phyloP scores from a whole-genome alignment of 164 flowering plant species.

The Platanus orientalis region DNA sequence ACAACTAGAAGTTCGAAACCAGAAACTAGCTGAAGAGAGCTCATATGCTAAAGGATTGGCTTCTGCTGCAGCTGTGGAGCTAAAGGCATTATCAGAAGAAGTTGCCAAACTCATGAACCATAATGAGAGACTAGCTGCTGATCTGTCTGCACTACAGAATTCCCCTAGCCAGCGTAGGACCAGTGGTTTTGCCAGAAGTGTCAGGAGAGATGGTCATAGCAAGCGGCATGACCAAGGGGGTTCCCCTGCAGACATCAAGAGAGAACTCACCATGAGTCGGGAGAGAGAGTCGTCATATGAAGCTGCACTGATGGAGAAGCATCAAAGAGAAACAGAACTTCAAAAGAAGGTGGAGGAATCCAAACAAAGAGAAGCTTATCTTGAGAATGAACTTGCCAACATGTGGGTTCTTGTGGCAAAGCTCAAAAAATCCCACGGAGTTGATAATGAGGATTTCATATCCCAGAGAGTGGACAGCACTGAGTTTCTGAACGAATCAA shows the following conservation, averaged over 20 bases:
- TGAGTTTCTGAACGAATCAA: slow-evolving; percentile 28
- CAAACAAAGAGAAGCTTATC: slow-evolving; percentile 91
- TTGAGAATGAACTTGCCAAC: slow-evolving; percentile 95
- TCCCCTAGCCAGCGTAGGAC: slow-evolving; percentile 51
- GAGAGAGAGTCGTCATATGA: slow-evolving; percentile 81
- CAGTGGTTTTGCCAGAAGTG: slow-evolving; percentile 36
- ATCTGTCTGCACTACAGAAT: slow-evolving; percentile 54
- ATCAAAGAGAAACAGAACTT: slow-evolving; percentile 71
- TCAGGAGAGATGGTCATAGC: slow-evolving; percentile 43
- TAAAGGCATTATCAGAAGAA: slow-evolving; percentile 95
- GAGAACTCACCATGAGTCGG: slow-evolving; percentile 61
- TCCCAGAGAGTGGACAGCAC: slow-evolving; percentile 22
- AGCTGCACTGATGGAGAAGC: slow-evolving; percentile 67
- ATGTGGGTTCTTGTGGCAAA: slow-evolving; percentile 99
- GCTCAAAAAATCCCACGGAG: slow-evolving; percentile 64
- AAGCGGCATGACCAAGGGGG: slow-evolving; percentile 57
- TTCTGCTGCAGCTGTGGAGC: slow-evolving; percentile 98
- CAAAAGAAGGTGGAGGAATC: slow-evolving; percentile 82
- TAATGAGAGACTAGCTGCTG: slow-evolving; percentile 71
- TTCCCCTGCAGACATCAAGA: slow-evolving; percentile 49
- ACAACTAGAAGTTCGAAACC: slow-evolving; percentile 71
- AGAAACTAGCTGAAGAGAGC: slow-evolving; percentile 89
- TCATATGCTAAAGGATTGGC: slow-evolving; percentile 97
- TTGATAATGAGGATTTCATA: slow-evolving; percentile 32
- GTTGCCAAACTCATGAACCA: slow-evolving; percentile 93